These are phyloP conservation scores for Amniculicola lignicola DNA, from an alignment of 495 filamentous ascomycete species.

Conservation along the genomic window DNA sequence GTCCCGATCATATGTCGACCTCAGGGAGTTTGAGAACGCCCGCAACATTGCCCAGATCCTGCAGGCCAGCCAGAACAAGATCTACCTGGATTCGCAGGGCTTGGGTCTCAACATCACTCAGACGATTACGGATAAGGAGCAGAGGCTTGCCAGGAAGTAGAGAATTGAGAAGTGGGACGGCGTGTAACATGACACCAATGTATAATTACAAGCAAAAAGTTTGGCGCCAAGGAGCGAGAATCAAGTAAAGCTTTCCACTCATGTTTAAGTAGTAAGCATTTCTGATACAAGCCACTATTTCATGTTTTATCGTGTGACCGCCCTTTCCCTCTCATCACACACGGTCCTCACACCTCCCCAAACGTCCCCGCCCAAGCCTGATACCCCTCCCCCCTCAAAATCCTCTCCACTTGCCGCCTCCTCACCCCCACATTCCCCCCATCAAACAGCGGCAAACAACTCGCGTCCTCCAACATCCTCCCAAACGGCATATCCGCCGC, in stretches of 20 bases:
- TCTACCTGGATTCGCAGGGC: slow-evolving; percentile 85
- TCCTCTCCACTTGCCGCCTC: slow-evolving; percentile 50
- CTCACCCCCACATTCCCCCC: slow-evolving; percentile 57
- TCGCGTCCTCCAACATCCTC: slow-evolving; percentile 49
- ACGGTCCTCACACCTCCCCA: too few relatives aligned
- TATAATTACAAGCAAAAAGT: background rate
- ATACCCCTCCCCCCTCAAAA: slow-evolving; percentile 50
- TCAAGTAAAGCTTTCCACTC: too few relatives aligned
- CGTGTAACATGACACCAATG: background rate
- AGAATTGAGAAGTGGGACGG: background rate
- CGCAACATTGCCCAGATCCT: slow-evolving; percentile 77
- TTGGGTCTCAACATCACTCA: slow-evolving; percentile 86
- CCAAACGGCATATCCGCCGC: slow-evolving; percentile 45
- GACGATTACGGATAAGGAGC: slow-evolving; percentile 47
- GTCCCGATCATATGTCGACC: slow-evolving; percentile 90
- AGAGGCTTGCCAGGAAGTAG: slow-evolving; percentile 16
- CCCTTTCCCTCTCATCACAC: too few relatives aligned
- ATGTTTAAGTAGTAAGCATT: background rate
- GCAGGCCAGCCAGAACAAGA: slow-evolving; percentile 87
- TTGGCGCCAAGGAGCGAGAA: background rate
- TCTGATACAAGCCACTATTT: background rate
- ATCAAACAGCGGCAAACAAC: slow-evolving; percentile 53
- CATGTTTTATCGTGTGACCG: too few relatives aligned
- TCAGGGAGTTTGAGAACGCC: slow-evolving; percentile 96
- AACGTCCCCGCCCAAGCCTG: slow-evolving; percentile 44